Conservation (phyloP, 371 early-diverging fungal genomes). For the Chytridium lagenaria region DNA sequence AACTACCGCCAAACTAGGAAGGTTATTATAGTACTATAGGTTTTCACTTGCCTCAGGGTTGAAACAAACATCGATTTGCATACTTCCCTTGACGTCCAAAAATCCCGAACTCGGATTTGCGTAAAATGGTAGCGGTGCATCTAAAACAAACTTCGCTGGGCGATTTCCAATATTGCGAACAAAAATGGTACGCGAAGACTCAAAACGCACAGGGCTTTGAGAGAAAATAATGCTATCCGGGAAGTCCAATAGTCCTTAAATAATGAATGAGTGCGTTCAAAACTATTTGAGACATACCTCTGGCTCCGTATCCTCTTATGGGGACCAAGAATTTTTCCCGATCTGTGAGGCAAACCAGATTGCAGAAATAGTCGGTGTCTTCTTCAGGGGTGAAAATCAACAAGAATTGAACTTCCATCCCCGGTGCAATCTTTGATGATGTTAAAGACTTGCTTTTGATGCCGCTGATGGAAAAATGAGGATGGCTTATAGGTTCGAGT, state of each 20-base stretch:
- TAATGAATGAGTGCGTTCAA: no score
- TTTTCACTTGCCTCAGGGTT: constrained; percentile 28
- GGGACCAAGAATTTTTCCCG: constrained; percentile 64
- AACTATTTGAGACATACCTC: no score
- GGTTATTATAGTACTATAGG: background rate
- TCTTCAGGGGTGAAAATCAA: constrained; percentile 60
- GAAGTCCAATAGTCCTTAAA: constrained; percentile 56
- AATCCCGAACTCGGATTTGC: constrained; percentile 40
- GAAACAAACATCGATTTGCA: constrained; percentile 56
- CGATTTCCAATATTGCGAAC: constrained; percentile 61
- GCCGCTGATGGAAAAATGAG: constrained; percentile 51
- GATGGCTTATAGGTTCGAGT: constrained; percentile 53
- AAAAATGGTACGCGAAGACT: constrained; percentile 42
- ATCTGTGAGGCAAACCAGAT: constrained; percentile 61
- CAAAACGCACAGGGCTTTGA: constrained; percentile 53
- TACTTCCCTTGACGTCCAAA: constrained; percentile 42
- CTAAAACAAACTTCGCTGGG: constrained; percentile 48
- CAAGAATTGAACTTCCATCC: constrained; percentile 60
- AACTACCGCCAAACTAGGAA: constrained; percentile 48
- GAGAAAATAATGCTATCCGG: constrained; percentile 55
- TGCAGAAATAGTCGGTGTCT: constrained; percentile 48
- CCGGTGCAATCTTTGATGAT: constrained; percentile 59
- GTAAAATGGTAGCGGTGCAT: constrained; percentile 42
- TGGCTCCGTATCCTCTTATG: constrained; percentile 54
- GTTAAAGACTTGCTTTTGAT: constrained; percentile 45